Conservation (phyloP, 2,329 filamentous ascomycete genomes). For the Colletotrichum tamarilloi region DNA sequence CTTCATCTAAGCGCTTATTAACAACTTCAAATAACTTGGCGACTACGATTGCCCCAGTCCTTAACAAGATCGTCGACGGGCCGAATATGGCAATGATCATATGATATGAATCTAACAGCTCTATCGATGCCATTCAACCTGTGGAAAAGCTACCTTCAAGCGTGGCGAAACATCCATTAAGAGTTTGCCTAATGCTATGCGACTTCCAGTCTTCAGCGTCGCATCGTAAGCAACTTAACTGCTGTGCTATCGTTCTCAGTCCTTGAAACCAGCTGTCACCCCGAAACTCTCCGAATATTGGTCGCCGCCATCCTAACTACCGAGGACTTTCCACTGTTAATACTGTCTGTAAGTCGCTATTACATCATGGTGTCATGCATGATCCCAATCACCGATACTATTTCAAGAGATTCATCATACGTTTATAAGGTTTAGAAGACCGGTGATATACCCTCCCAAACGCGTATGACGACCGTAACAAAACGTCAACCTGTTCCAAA, state of each 20-base stretch:
- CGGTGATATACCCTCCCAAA: conserved; percentile 1
- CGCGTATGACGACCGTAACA: not conserved
- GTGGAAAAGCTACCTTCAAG: not conserved
- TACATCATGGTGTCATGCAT: not conserved
- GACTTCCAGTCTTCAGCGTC: not conserved
- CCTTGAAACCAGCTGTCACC: not conserved
- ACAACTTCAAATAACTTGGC: not conserved
- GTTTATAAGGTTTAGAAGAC: not conserved
- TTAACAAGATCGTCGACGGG: not conserved
- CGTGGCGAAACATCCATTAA: not conserved
- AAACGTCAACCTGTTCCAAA: not conserved
- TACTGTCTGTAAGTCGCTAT: not conserved
- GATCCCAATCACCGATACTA: not conserved
- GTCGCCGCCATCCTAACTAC: not conserved
- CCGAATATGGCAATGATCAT: not conserved
- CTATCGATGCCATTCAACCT: not conserved
- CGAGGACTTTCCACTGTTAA: not conserved
- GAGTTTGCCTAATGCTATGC: not conserved
- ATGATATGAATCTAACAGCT: not conserved
- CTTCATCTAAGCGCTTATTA: not conserved
- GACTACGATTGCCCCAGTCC: not conserved
- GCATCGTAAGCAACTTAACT: too few species aligned
- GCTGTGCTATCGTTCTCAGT: too few species aligned
- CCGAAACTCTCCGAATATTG: not conserved
- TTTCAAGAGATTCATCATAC: not conserved